Evolutionary conservation across 306 rosid species (phyloP), one percentile per base, ranked within the genome.

Genomic region (Dalbergia cultrata): DNA sequence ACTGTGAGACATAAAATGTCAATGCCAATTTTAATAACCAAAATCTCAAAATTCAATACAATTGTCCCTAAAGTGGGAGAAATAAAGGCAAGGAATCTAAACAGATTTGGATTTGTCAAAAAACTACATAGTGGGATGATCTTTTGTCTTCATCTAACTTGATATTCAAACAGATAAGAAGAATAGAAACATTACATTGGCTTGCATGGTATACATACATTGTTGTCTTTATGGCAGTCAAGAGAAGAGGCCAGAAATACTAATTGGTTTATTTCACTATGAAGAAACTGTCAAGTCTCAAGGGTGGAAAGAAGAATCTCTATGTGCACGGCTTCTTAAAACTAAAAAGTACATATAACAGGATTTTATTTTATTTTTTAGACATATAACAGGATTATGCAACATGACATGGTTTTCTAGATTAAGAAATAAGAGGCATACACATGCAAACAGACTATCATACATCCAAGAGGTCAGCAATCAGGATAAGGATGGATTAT

Each of bases 401-500:
- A 73, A 67, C n/a, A 35, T 63, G 13, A 5, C 14, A 43, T 7
- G 59, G 54, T 7, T 80, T 80, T 34, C 58, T 50, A 43, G 6
- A 65, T 41, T 22, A 39, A 49, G 33, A 64, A 53, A 49, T 7
- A 37, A 11, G 59, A 59, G 1, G 5, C 8, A 74, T 67, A 37
- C 53, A 68, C 37, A 39, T 58, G 58, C 47, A 73, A 50, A 78
- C 16, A 66, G 17, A 78, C 19, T 41, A 54, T 8, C 65, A 83
- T 11, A 57, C 72, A 78, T 80, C 21, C 13, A 37, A 37, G 66
- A 37, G n/a, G 35, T 17, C 49, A 71, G 18, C 41, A 83, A 68
- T 78, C 50, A 70, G 58, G 64, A 85, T 39, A 68, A 50, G 75
- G 74, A 34, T 56, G 37, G 45, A 64, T 54, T 68, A 71, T 21